Evolutionary conservation across 371 early-diverging fungal species (phyloP).

Genomic region (Mucor circinelloides): DNA sequence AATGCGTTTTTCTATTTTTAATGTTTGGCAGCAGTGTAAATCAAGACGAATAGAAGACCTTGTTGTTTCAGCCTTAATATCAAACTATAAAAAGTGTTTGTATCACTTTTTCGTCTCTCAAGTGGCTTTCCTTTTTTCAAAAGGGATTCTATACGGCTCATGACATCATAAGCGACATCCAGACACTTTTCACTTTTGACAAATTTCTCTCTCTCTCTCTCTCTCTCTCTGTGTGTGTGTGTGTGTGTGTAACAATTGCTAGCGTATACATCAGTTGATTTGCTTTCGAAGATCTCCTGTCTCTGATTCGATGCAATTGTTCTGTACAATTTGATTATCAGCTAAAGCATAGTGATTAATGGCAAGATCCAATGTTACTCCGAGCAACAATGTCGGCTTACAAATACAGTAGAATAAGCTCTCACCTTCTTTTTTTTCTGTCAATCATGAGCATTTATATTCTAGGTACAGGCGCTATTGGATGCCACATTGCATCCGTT

Average conservation of each 20-base stretch:
- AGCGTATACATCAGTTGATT: too few relatives aligned
- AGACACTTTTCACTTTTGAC: too few relatives aligned
- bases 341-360: not conserved
- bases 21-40: not conserved
- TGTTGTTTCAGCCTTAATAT: not conserved
- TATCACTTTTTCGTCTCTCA: not conserved
- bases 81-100: not conserved
- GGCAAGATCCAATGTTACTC: not conserved
- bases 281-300: too few relatives aligned
- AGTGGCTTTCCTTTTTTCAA: not conserved
- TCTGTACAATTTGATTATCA: not conserved
- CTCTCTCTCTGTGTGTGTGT: too few relatives aligned
- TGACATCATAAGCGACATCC: not conserved
- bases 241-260: too few relatives aligned
- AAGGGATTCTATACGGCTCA: not conserved
- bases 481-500: constrained; percentile 38
- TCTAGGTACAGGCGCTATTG: constrained; percentile 52
- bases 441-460: constrained; percentile 44
- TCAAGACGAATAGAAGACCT: not conserved
- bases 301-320: too few relatives aligned
- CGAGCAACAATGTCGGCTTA: not conserved
- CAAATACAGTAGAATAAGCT: not conserved
- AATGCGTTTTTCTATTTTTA: not conserved
- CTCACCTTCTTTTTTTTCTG: not conserved
- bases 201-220: too few relatives aligned